Base-by-base conservation (phyloP, 164 flowering plant genomes). In the Liriodendron chinense region DNA sequence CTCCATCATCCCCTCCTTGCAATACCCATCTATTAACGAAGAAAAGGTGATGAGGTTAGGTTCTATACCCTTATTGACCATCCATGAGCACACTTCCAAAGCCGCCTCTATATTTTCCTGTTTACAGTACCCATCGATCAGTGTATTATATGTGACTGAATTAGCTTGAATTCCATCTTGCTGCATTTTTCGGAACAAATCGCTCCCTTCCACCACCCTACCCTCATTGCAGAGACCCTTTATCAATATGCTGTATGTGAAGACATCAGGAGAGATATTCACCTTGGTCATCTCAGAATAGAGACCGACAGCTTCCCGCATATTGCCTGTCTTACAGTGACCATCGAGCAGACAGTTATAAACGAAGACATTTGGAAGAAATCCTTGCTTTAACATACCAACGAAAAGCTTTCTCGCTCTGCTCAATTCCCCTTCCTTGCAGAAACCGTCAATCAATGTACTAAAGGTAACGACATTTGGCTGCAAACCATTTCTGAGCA, bases 311-410 rank as follows among this genome's bases (percentile, higher is more conserved):
- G 91, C 92, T 72, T 86, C 84, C 72, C 77, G 72, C 7, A 86
- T 12, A 49, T 82, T 67, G 0, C 85, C 82, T 16, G 72, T 79
- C 77, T 83, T 85, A 71, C 83, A 86, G 23, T 80, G 73, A 2
- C 93, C 89, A 74, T 89, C 86, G 34, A 92, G 87, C 80, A 94
- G 77, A 80, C 83, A 84, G 71, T 91, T 91, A 73, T 88, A 94
- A 10, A 91, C 82, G 72, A 74, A 74, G 23, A 79, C 14, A 82
- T 92, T 89, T 14, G 92, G 92, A 72, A 63, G 48, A 75, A 85
- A 82, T 8, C 91, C 86, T 57, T 83, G 78, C 83, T 88, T 89
- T 23, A 74, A 74, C 92, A 94, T 85, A 73, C 74, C 47, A 22
- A 79, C 84, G 70, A 90, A 85, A 65, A 80, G 72, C 73, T 67